These are phyloP conservation scores for Gymnopilus junonius DNA, from an alignment of 768 basidiomycete species.

Conservation along the genomic window DNA sequence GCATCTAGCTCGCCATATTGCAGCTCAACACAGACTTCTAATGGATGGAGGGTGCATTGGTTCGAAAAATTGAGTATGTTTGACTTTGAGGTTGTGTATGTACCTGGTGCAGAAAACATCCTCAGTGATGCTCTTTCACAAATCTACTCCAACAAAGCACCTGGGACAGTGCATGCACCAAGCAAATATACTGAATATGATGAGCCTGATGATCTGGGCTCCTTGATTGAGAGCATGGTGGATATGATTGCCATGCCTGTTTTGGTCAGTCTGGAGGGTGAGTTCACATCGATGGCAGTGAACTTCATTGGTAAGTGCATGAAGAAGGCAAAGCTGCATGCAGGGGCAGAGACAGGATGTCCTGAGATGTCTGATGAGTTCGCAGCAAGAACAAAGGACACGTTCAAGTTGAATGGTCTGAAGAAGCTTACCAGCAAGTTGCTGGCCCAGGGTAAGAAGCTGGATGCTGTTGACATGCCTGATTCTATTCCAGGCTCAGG, in stretches of 20 bases:
- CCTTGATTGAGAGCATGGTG: constrained; percentile 13
- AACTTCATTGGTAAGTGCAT: neutral
- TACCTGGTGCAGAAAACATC: too few relatives aligned
- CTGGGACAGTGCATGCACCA: constrained; percentile 22
- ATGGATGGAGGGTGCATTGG: too few relatives aligned
- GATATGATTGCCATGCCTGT: constrained; percentile 1
- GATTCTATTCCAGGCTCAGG: neutral
- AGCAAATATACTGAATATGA: constrained; percentile 23
- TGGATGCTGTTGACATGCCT: neutral
- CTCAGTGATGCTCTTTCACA: too few relatives aligned
- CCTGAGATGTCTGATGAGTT: constrained; percentile 14
- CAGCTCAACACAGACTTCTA: too few relatives aligned
- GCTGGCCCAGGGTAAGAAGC: neutral
- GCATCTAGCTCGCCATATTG: too few relatives aligned
- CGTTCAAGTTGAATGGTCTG: constrained; percentile 6
- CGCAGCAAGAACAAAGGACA: neutral
- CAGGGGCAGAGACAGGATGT: constrained; percentile 4
- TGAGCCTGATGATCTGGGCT: neutral
- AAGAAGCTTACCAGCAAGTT: neutral
- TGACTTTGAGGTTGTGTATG: too few relatives aligned
- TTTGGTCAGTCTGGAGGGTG: neutral
- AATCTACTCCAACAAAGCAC: constrained; percentile 1
- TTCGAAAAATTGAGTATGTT: too few relatives aligned
- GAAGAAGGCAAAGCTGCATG: neutral
- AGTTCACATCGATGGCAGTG: neutral